Conservation (phyloP, 768 basidiomycete species). For the Boletus edulis region DNA sequence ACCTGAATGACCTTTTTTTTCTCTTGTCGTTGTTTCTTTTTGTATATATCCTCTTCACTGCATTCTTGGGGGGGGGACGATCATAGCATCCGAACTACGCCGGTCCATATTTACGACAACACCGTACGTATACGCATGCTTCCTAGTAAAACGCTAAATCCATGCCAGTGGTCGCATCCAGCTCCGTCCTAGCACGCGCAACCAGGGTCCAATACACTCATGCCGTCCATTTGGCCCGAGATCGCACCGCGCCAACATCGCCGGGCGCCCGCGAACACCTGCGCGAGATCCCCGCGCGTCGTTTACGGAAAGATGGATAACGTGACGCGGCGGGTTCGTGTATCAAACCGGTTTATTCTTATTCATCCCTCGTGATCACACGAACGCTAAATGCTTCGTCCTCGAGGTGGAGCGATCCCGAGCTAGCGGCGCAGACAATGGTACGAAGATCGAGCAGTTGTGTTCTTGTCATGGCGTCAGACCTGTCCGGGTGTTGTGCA, state of each 20-base stretch:
- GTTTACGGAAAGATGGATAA: conserved; percentile 11
- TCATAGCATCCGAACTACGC: not conserved
- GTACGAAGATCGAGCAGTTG: not conserved
- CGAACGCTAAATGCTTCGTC: not conserved
- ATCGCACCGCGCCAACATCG: conserved; percentile 1
- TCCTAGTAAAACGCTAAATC: too few species aligned
- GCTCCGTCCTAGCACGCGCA: too few species aligned
- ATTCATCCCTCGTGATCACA: not conserved
- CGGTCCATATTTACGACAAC: too few species aligned
- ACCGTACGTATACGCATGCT: too few species aligned
- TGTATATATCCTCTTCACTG: not conserved
- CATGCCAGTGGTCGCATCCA: too few species aligned
- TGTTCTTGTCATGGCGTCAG: not conserved
- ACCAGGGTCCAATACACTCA: not conserved
- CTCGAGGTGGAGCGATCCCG: conserved; percentile 9
- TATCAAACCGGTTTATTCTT: not conserved
- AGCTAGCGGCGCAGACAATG: not conserved
- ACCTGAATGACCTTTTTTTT: not conserved
- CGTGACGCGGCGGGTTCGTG: not conserved
- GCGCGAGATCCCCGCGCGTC: conserved; percentile 20
- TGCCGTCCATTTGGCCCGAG: not conserved
- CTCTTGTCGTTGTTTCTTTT: not conserved
- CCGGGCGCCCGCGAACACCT: conserved; percentile 6
- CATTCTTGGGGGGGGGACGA: not conserved
- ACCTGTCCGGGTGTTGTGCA: not conserved